These are phyloP conservation scores for Exophiala dermatitidis DNA, from an alignment of 2,329 filamentous ascomycete species.

Conservation along the genomic window DNA sequence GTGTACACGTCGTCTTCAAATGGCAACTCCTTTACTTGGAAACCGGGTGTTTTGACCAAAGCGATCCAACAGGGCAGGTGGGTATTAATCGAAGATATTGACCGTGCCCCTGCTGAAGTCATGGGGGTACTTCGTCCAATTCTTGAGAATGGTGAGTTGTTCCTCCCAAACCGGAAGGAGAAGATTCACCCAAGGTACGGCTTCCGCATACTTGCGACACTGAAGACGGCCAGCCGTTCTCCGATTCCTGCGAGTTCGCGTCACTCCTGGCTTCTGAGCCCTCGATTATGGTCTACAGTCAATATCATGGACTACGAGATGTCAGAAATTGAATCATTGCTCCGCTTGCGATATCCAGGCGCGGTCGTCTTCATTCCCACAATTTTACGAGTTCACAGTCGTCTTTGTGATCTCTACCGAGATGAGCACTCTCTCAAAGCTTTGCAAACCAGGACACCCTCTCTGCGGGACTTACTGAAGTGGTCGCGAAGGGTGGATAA, in stretches of 20 bases:
- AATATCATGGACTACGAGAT: slow-evolving; percentile 58
- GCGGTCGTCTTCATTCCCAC: slow-evolving; percentile 52
- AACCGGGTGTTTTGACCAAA: slow-evolving; percentile 83
- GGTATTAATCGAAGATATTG: slow-evolving; percentile 95
- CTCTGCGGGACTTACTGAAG: slow-evolving; percentile 76
- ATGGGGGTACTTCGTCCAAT: slow-evolving; percentile 87
- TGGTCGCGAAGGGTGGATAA: slow-evolving; percentile 73
- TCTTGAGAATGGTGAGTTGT: slow-evolving; percentile 82
- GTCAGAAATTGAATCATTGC: slow-evolving; percentile 66
- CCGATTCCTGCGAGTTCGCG: slow-evolving; percentile 63
- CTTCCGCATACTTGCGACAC: slow-evolving; percentile 87
- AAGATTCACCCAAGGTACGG: slow-evolving; percentile 72
- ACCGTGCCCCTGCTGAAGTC: slow-evolving; percentile 89
- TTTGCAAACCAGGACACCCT: slow-evolving; percentile 50
- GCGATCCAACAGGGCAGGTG: slow-evolving; percentile 90
- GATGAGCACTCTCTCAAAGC: slow-evolving; percentile 14
- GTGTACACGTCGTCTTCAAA: slow-evolving; percentile 85
- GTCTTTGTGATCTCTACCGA: slow-evolving; percentile 34
- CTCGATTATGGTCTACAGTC: slow-evolving; percentile 75
- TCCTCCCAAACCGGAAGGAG: slow-evolving; percentile 84
- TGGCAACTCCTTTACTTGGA: slow-evolving; percentile 86
- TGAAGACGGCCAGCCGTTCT: slow-evolving; percentile 62
- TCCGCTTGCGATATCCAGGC: slow-evolving; percentile 62
- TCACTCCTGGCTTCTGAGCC: slow-evolving; percentile 23
- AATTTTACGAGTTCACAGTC: slow-evolving; percentile 52